These are phyloP conservation scores for Penicillium simplicissimum DNA, from an alignment of 495 filamentous ascomycete species.

Conservation along the genomic window DNA sequence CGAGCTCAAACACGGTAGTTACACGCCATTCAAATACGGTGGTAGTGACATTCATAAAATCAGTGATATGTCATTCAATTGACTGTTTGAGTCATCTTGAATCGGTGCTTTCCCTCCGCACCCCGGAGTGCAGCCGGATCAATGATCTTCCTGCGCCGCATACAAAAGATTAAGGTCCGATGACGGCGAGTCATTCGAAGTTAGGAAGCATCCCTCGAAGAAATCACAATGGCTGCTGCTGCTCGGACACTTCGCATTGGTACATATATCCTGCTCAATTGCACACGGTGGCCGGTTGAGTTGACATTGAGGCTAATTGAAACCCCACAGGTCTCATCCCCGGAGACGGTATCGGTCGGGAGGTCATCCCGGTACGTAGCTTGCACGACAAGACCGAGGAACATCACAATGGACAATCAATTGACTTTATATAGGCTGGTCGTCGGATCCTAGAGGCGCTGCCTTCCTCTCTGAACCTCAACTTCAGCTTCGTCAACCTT, in stretches of 20 bases:
- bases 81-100: neutral
- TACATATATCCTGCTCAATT: constrained; percentile 26
- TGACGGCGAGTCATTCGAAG: constrained; percentile 32
- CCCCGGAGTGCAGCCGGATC: constrained; percentile 25
- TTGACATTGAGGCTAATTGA: constrained; percentile 27
- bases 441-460: constrained; percentile 88
- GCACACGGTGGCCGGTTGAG: neutral
- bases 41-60: neutral
- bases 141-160: constrained; percentile 25
- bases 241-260: constrained; percentile 59
- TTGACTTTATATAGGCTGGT: constrained; percentile 59
- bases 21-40: neutral
- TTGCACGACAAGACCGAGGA: constrained; percentile 13
- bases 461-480: constrained; percentile 75
- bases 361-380: constrained; percentile 79
- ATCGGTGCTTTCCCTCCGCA: constrained; percentile 25
- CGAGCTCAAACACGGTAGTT: neutral
- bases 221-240: constrained; percentile 52
- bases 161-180: constrained; percentile 37
- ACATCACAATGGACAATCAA: constrained; percentile 16
- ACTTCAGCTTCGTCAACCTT: constrained; percentile 91
- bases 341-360: constrained; percentile 96
- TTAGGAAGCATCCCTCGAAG: constrained; percentile 26
- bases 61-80: neutral
- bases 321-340: constrained; percentile 79